Conservation (phyloP, 441 rosid species). For the Euphorbia celastroides region DNA sequence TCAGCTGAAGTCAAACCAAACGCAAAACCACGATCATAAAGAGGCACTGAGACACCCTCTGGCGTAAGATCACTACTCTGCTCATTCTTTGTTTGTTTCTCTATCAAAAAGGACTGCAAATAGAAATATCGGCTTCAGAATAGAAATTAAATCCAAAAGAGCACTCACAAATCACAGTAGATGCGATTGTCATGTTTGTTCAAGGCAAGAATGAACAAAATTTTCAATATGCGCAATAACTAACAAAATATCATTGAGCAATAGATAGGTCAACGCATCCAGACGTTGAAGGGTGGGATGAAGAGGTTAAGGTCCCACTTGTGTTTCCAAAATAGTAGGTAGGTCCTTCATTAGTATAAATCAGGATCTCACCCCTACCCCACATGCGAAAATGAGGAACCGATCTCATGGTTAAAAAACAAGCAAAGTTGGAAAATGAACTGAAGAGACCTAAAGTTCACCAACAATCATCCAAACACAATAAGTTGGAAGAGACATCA, state of each 20-base stretch:
- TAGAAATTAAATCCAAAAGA: not conserved
- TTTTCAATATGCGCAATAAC: not conserved
- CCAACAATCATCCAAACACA: not conserved
- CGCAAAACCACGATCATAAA: constrained; percentile 86
- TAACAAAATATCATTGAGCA: not conserved
- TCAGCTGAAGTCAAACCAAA: constrained; percentile 69
- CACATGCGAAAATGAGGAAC: not conserved
- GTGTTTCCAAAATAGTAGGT: constrained; percentile 1
- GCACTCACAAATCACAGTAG: not conserved
- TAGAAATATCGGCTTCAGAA: constrained; percentile 22
- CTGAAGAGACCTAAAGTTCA: not conserved
- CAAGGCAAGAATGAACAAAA: not conserved
- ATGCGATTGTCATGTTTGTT: not conserved
- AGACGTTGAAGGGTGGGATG: not conserved
- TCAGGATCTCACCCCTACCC: not conserved
- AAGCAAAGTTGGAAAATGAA: not conserved
- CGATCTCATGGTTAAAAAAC: not conserved
- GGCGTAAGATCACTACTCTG: constrained; percentile 34
- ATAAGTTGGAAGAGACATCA: not conserved
- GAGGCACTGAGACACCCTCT: constrained; percentile 59
- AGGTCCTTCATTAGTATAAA: constrained; percentile 2
- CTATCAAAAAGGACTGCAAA: constrained; percentile 87
- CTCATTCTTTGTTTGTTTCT: constrained; percentile 48
- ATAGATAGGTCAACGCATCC: not conserved
- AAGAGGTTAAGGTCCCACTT: not conserved